Conservation (phyloP, 2,329 filamentous ascomycete species). For the Colletotrichum sublineola region DNA sequence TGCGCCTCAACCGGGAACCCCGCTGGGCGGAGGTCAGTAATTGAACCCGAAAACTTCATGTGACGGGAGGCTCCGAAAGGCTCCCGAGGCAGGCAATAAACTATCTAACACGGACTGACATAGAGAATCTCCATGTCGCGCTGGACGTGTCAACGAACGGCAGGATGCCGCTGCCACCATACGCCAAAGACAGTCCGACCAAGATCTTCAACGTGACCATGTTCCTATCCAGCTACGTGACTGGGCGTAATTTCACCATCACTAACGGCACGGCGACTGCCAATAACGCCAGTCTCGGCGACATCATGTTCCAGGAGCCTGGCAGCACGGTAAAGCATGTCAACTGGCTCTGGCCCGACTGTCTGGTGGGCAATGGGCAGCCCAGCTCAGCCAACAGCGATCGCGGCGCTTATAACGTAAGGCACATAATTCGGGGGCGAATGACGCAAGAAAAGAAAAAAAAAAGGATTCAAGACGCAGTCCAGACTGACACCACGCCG, state of each 20-base stretch:
- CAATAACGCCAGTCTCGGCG: conserved; percentile 67
- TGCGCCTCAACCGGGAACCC: conserved; percentile 74
- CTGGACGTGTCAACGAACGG: conserved; percentile 77
- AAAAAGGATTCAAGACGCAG: not conserved
- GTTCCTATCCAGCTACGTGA: conserved; percentile 75
- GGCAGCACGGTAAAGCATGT: conserved; percentile 81
- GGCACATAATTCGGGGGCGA: conserved; percentile 38
- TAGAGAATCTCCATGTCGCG: conserved; percentile 72
- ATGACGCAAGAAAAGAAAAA: not conserved
- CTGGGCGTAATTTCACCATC: conserved; percentile 76
- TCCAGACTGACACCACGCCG: conserved; percentile 8
- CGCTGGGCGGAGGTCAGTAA: conserved; percentile 72
- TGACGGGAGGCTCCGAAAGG: not conserved
- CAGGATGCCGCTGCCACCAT: conserved; percentile 70
- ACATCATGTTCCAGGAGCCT: conserved; percentile 74
- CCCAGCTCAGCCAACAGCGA: conserved; percentile 60
- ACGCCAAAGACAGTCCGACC: conserved; percentile 65
- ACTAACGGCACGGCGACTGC: conserved; percentile 70
- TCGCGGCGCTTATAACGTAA: conserved; percentile 73
- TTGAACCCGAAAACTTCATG: not conserved
- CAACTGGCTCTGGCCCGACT: conserved; percentile 79
- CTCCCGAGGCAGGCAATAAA: not conserved
- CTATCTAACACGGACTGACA: conserved; percentile 40
- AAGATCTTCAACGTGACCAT: conserved; percentile 74
- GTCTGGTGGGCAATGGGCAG: conserved; percentile 72